Base-by-base conservation (phyloP, 2,329 filamentous ascomycete genomes). In the Sphaerulina musiva region DNA sequence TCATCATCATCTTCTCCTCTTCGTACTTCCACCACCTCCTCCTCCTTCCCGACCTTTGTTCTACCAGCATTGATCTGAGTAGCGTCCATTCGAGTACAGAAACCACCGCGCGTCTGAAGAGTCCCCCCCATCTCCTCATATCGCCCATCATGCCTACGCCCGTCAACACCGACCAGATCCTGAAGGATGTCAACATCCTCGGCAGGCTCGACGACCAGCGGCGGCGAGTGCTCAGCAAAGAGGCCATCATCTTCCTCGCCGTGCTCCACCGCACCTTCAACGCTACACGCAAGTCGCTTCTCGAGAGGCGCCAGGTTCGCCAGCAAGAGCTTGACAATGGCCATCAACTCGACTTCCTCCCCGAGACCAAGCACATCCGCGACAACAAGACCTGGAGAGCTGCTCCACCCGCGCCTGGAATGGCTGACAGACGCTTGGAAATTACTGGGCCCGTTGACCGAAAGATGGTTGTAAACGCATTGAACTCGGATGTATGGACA, bases 401-500 rank as follows among this genome's bases (percentile, higher is more conserved):
- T 59, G 90, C 93, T 42, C 82, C 86, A 48, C 93, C 93, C 14
- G 93, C 92, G 6, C 92, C 93, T 0, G 93, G 93, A 55, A 81
- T 97, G 53, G 84, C 95, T 43, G 93, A 98, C 76, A 86, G 93
- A 62, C 84, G 93, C 58, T 88, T 96, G 32, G 93, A 98, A 78
- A 98, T 97, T 68, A 98, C 93, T 4, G 93, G 93, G 7, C 93
- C 93, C 1, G 96, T 91, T 6, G 93, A 97, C 74, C 82, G 93
- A 64, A 98, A 97, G 81, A 98, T 98, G 93, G 90, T 97, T 46
- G 89, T 97, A 59, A 98, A 98, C 72, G 93, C 93, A 8, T 70
- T 97, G 70, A 98, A 97, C 74, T 86, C 92, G 44, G 82, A 97
- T 68, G 93, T 97, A 23, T 97, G 88, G 86, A 97, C 92, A 53